Evolutionary conservation across 306 rosid species (phyloP), one percentile per base, ranked within the genome.

Genomic region (Cicer judaicum): DNA sequence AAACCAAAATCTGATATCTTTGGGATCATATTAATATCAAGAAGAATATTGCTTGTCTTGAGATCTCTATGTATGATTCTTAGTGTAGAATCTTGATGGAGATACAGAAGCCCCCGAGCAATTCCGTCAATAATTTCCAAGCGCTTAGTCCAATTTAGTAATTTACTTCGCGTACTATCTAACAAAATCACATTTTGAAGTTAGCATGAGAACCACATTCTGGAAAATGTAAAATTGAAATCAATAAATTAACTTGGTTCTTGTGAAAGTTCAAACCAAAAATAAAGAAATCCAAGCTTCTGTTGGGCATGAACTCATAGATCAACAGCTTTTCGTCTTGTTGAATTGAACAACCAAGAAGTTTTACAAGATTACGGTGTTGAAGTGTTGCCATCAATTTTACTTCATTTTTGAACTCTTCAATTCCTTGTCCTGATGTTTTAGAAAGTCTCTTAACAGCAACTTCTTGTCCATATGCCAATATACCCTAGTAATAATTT

Each of bases 1-100:
- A 74, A 36, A 18, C 72, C 79, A 63, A 74, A 74, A 50, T 74
- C 79, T 63, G 79, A 39, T 63, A 74, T 63, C 64, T 50, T 74
- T 49, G 72, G 64, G 13, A 1, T 74, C 79, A 74, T 74, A 39
- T 74, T 15, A 8, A 11, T 21, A 21, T 56, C 62, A 56, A 73
- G 69, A 60, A 73, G 70, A 46, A 73, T 60, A 7, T 73, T 73
- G 8, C 78, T 73, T 44, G 60, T 34, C 49, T 73, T 73, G 21
- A 73, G 7, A 36, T 73, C 78, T 73, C 78, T 73, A 7, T 60
- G 70, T 29, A 73, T 73, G 47, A 73, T 73, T 46, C 40, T 73
- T 10, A 60, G 11, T 60, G 13, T 59, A 47, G 69, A 73, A 44
- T 73, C 68, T 44, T 44, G 77, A 29, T 73, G 77, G 11, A 73